Evolutionary conservation across 495 filamentous ascomycete genomes (phyloP).

Genomic region (Hyaloscypha hepaticicola): DNA sequence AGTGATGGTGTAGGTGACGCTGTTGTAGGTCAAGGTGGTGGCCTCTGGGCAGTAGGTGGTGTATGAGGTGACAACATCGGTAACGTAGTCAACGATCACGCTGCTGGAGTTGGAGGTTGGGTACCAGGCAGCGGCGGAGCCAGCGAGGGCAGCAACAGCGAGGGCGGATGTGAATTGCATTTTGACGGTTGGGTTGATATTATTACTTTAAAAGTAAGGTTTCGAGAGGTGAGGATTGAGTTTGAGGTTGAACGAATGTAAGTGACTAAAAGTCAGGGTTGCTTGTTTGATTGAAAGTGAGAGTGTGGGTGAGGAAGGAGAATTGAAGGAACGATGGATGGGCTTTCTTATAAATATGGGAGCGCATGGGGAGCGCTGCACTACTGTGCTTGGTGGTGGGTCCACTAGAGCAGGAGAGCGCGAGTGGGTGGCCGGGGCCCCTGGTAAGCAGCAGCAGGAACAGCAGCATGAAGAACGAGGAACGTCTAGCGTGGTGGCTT

Average conservation of each 20-base stretch:
- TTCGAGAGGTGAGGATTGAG: slow-evolving; percentile 20
- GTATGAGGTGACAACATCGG: slow-evolving; percentile 75
- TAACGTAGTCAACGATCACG: slow-evolving; percentile 55
- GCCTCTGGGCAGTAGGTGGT: slow-evolving; percentile 84
- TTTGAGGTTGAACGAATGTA: slow-evolving; percentile 52
- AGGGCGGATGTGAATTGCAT: slow-evolving; percentile 39
- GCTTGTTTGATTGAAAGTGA: slow-evolving; percentile 45
- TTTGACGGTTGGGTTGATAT: slow-evolving; percentile 39
- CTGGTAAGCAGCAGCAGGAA: background rate
- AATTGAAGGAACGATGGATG: slow-evolving; percentile 20
- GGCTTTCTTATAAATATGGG: slow-evolving; percentile 29
- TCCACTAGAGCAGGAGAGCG: background rate
- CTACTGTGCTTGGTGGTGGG: slow-evolving; percentile 1
- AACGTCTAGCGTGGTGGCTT: background rate
- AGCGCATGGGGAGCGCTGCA: slow-evolving; percentile 8
- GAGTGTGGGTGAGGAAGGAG: slow-evolving; percentile 45
- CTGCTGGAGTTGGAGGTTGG: slow-evolving; percentile 57
- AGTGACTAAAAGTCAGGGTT: slow-evolving; percentile 59
- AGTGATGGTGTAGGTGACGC: slow-evolving; percentile 77
- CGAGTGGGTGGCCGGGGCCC: background rate
- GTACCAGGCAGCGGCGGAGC: background rate
- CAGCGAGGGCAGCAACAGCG: slow-evolving; percentile 57
- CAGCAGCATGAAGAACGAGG: too few species aligned
- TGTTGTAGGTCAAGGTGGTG: slow-evolving; percentile 67
- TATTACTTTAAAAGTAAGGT: slow-evolving; percentile 44